Percentiles rank a stretch among this genome's conserved stretches.
Conservation (phyloP, 2,329 filamentous ascomycete genomes). For the Fusarium siculi region DNA sequence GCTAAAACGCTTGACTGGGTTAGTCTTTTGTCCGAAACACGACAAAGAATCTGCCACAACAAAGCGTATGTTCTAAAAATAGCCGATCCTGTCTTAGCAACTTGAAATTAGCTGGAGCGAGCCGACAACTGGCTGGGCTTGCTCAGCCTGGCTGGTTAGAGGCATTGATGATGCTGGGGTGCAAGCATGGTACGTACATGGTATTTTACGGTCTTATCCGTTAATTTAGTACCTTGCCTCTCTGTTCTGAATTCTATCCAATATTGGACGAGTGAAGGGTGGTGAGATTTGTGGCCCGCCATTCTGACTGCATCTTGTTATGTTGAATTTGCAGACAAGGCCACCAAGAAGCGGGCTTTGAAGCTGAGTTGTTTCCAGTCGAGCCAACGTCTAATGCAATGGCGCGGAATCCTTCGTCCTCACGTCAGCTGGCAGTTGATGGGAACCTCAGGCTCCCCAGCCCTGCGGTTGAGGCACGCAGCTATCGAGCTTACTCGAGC, state of each 20-base stretch:
- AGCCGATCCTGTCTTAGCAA: constrained; percentile 18
- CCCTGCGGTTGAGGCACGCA: not conserved
- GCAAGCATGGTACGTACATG: constrained; percentile 20
- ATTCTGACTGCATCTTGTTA: constrained; percentile 11
- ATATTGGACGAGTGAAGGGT: not conserved
- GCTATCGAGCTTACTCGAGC: not conserved
- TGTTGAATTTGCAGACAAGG: not conserved
- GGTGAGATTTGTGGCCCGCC: not conserved
- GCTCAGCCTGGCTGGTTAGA: not conserved
- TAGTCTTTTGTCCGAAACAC: constrained; percentile 39
- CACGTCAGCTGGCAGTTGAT: constrained; percentile 35
- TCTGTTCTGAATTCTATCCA: constrained; percentile 2
- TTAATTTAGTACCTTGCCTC: not conserved
- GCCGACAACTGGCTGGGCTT: constrained; percentile 25
- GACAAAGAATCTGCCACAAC: constrained; percentile 33
- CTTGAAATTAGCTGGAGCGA: constrained; percentile 39
- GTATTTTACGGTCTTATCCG: constrained; percentile 12
- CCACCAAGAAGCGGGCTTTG: constrained; percentile 1
- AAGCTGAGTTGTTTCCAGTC: constrained; percentile 1
- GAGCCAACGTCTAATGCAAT: constrained; percentile 3
- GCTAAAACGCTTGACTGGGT: constrained; percentile 17
- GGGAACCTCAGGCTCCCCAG: constrained; percentile 1
- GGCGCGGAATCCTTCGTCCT: constrained; percentile 7
- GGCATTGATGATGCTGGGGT: constrained; percentile 30
- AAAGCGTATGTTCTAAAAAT: constrained; percentile 39